phyloP scores from a whole-genome alignment of 2,329 filamentous ascomycete genomes.

The Apiospora phragmitis region DNA sequence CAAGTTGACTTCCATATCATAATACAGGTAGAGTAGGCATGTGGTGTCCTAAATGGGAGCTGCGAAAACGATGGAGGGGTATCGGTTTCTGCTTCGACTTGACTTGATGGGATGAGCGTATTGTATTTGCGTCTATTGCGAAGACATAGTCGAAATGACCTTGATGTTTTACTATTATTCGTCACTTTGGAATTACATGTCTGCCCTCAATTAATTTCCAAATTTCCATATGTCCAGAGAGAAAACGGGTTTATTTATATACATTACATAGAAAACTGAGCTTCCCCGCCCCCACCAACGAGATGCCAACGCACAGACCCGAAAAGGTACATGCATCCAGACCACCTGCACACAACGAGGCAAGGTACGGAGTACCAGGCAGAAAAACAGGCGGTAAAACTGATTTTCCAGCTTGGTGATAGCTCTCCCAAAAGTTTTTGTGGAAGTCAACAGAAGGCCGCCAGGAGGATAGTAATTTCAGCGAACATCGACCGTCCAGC shows the following conservation, averaged over 20 bases:
- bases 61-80: neutral
- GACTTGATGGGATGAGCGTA: neutral
- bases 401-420: conserved; percentile 11
- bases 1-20: neutral
- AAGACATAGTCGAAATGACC: neutral
- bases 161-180: neutral
- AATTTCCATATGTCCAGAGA: neutral
- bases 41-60: neutral
- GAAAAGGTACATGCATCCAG: neutral
- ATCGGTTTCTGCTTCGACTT: neutral
- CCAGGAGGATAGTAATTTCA: conserved; percentile 5
- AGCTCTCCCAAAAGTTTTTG: conserved; percentile 13
- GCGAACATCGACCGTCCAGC: conserved; percentile 5
- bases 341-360: neutral
- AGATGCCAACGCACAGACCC: neutral
- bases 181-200: neutral
- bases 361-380: conserved; percentile 2
- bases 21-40: neutral
- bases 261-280: neutral
- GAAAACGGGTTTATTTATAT: neutral
- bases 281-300: conserved; percentile 4
- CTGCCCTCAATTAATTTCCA: neutral
- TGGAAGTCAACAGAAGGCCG: conserved; percentile 11
- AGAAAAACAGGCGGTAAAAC: conserved; percentile 12
- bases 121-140: neutral